phyloP scores from a whole-genome alignment of 139 green algal genomes.

The Pleodorina starrii region DNA sequence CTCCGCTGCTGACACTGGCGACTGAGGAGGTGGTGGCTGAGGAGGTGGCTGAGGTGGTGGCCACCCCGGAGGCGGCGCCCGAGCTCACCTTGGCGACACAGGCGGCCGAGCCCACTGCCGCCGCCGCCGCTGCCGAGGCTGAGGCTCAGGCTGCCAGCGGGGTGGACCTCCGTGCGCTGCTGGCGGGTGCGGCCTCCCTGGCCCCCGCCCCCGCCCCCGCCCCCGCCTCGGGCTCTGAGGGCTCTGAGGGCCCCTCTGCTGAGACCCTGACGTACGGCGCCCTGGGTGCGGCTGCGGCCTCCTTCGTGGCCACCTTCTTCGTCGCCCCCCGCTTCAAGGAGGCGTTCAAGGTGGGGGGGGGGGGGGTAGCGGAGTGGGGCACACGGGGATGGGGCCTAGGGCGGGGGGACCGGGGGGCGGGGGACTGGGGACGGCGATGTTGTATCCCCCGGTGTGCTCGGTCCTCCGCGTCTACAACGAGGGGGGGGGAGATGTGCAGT shows the following conservation, averaged over 20 bases:
- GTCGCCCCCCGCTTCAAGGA: constrained; percentile 26
- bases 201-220: no score
- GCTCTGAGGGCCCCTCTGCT: neutral
- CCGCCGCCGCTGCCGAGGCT: neutral
- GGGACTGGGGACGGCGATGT: no score
- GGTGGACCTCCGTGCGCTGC: neutral
- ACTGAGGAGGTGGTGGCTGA: neutral
- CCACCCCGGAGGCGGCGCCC: neutral
- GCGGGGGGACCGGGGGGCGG: neutral
- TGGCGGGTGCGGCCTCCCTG: neutral
- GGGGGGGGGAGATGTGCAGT: no score
- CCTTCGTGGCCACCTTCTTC: constrained; percentile 24
- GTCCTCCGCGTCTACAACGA: no score
- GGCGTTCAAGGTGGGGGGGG: constrained; percentile 32
- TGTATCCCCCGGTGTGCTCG: no score
- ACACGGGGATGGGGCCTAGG: no score
- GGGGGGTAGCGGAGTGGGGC: neutral
- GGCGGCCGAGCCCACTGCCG: neutral
- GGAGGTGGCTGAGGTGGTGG: neutral
- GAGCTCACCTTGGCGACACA: no score
- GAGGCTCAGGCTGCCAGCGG: neutral
- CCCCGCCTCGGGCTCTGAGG: neutral
- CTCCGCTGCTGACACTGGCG: neutral
- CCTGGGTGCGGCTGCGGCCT: constrained; percentile 4
- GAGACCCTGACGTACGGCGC: constrained; percentile 21